Base-by-base conservation (phyloP, 768 basidiomycete genomes). In the Auriscalpium vulgare region DNA sequence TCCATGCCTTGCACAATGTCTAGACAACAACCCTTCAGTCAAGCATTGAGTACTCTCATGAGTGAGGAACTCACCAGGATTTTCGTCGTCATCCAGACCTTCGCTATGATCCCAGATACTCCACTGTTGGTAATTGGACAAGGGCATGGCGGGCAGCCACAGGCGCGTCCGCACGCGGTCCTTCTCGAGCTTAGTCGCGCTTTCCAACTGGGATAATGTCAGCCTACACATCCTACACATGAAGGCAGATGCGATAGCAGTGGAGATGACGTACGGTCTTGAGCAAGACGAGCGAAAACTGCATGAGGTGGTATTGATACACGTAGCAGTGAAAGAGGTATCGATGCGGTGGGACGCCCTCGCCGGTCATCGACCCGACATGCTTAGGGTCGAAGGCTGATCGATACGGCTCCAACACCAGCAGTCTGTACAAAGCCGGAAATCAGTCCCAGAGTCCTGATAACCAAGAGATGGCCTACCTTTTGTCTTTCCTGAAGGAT, bases 281-380 rank as follows among this genome's bases (percentile, higher is more conserved):
- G n/a, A 65, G 59, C 5, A 76, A 54, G 10, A 64, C 58, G 9
- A 58, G 55, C 3, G 70, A 64, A 58, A 78, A 75, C 11, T 65
- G 68, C 65, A 76, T 72, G 50, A 75, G 60, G 56, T 79, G 78
- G 53, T 73, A 78, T 58, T 91, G 85, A 65, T 87, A 89, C 34
- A 87, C 78, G 61, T 84, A 90, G 50, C 83, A 86, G 55, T 87
- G 73, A 61, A 91, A 91, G 8, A 91, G 71, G 64, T 83, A 81
- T 43, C 83, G 79, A 67, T 89, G 87, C 0, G 83, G 79, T 0
- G 80, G 82, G 11, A 75, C 69, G 8, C 78, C 76, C n/a, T 68
- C 68, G 3, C 59, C 62, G 1, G 59, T 61, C 13, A 60, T 57
- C 52, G 54, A 58, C 14, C 58, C 51, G 47, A 67, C 70, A 54